Evolutionary conservation across 2,329 filamentous ascomycete genomes (phyloP), one percentile per base, ranked within the genome.

Genomic region (Penicillium frequentans): DNA sequence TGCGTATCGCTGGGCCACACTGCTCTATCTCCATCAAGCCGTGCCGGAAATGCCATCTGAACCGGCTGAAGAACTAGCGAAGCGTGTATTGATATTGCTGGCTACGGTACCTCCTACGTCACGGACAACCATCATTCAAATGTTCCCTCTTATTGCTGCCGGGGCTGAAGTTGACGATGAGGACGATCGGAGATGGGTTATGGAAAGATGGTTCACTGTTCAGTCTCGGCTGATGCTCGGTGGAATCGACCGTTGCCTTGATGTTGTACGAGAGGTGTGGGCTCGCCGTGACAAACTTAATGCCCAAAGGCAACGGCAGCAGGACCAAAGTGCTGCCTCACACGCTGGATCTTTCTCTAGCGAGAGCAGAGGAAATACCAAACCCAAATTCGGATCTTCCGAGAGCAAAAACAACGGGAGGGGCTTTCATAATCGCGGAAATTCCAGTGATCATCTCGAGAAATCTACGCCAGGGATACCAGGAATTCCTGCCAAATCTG

Each of bases 201-300:
- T 81, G 44, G 78, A 83, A 24, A 80, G 87, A 33, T 90, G 87
- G 87, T 72, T 75, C 5, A 75, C 80, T 3, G 87, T 90, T 78
- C 79, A 80, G 51, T 74, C 76, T 21, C 79, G 87, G 27, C 82
- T 90, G 75, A 85, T 84, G 71, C 85, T 90, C 45, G 87, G 87
- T 16, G 86, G 88, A 48, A 81, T 90, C 46, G 86, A 89, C 65
- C 83, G 85, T 26, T 88, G 85, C 58, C 76, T 84, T 60, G 82
- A 87, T 45, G 84, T 90, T 7, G 82, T 86, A 23, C 81, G 82
- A 57, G 87, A 89, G 68, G 86, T 90, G 0, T 90, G 88, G 87
- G 71, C 72, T 27, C 81, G 87, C 13, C 80, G 86, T 31, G 87
- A 90, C 66, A 76, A 72, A 5, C 80, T 80, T 61, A 78, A 77